Percentiles rank a stretch among this genome's conserved stretches.
These are phyloP conservation scores for Aspergillus coremiiformis DNA, from an alignment of 495 filamentous ascomycete species.

Conservation along the genomic window DNA sequence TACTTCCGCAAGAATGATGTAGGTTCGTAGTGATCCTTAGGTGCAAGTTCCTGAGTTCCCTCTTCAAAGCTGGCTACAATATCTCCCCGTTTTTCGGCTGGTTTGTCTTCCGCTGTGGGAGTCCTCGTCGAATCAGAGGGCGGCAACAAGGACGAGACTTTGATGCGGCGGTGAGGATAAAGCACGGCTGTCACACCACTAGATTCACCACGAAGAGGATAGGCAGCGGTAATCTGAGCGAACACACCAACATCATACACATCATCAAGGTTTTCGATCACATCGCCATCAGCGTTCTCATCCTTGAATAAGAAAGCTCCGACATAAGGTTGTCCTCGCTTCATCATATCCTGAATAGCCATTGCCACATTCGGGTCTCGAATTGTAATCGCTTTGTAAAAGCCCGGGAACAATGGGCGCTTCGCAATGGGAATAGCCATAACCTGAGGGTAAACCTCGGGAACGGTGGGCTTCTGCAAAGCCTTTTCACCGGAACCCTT, in stretches of 20 bases:
- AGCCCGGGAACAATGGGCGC: slow-evolving; percentile 91
- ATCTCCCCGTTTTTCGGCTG: slow-evolving; percentile 72
- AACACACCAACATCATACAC: slow-evolving; percentile 96
- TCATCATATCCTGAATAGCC: slow-evolving; percentile 94
- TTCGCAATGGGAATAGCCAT: slow-evolving; percentile 98
- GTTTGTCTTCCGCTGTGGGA: slow-evolving; percentile 47
- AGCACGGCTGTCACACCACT: slow-evolving; percentile 80
- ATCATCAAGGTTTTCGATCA: slow-evolving; percentile 78
- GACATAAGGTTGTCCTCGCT: slow-evolving; percentile 95
- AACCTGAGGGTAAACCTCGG: slow-evolving; percentile 95
- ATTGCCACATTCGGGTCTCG: slow-evolving; percentile 79
- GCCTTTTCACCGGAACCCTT: slow-evolving; percentile 62
- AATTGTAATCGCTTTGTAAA: slow-evolving; percentile 98
- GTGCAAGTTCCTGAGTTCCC: slow-evolving; percentile 34
- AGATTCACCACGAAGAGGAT: slow-evolving; percentile 75
- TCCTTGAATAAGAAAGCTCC: slow-evolving; percentile 97
- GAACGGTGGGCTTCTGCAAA: slow-evolving; percentile 77
- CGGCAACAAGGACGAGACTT: slow-evolving; percentile 71
- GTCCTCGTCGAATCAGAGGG: slow-evolving; percentile 44
- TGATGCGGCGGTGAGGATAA: slow-evolving; percentile 93
- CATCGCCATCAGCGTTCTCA: slow-evolving; percentile 83
- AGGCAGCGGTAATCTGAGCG: slow-evolving; percentile 92
- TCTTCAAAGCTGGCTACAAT: slow-evolving; percentile 98
- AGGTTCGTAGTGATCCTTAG: slow-evolving; percentile 65
- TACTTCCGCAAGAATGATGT: slow-evolving; percentile 88